A percentile compares a stretch with the other conserved stretches of the same genome.
Conservation (phyloP, 176 grass and related monocot species). For the Paspalum vaginatum region DNA sequence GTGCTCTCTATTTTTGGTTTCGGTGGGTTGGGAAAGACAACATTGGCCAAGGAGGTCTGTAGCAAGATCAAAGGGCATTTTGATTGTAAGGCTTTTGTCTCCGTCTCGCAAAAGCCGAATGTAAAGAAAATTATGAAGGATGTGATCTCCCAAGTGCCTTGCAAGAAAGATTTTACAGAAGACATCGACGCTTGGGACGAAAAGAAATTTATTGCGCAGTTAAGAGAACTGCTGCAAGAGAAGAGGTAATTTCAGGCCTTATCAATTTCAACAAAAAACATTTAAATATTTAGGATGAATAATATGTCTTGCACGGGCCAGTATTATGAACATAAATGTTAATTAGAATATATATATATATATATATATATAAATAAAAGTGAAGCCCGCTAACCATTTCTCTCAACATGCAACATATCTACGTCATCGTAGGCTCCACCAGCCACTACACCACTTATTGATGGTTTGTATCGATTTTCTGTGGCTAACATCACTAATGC, state of each 20-base stretch:
- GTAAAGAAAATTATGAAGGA: constrained; percentile 9
- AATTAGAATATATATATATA: no score
- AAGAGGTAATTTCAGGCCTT: neutral
- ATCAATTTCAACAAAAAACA: no score
- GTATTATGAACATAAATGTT: no score
- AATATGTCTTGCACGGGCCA: no score
- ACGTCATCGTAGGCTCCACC: no score
- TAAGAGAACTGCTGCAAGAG: neutral
- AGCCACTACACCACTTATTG: no score
- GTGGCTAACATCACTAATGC: no score
- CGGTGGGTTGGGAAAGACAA: constrained; percentile 8
- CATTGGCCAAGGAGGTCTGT: neutral
- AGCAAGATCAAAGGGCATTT: neutral
- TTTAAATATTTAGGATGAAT: no score
- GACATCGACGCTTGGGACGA: neutral
- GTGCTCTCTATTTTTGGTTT: constrained; percentile 7
- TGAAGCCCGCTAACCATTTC: no score
- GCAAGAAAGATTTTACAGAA: neutral
- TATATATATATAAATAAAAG: no score
- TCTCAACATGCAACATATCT: no score
- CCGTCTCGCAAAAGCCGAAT: neutral
- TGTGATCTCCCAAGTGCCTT: neutral
- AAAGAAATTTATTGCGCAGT: neutral
- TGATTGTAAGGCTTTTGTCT: neutral
- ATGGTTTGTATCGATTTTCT: no score